Base-by-base conservation (phyloP, 2,329 filamentous ascomycete species). In the Fusarium mundagurra region DNA sequence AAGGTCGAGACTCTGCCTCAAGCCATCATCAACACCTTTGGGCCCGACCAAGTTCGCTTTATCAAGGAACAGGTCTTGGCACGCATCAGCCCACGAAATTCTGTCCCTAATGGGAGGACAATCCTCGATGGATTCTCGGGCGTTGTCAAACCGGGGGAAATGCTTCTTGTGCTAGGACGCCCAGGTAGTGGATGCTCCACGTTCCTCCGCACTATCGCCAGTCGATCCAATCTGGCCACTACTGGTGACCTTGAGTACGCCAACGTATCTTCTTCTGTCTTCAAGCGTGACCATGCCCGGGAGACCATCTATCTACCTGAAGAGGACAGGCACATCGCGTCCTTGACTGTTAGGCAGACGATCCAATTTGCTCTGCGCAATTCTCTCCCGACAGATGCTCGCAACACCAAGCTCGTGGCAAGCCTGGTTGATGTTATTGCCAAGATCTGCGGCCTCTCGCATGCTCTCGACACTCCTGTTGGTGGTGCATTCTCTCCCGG, bases 301-400 rank as follows among this genome's bases (percentile, higher is more conserved):
- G 93, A 95, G 79, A 92, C 94, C 78, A 92, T 91, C 74, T 95
- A 95, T 81, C 94, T 93, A 75, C 89, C 89, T 22, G 93, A 96
- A 80, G 92, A 94, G 75, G 92, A 95, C 75, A 87, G 89, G 22
- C 93, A 96, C 80, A 91, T 94, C 77, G 91, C 93, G 4, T 87
- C 87, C 2, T 85, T 95, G 36, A 94, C 91, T 7, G 93, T 95
- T 1, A 92, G 92, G 87, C 92, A 95, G 81, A 95, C 93, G 0
- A 84, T 96, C 41, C 89, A 88, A 7, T 95, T 95, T 76, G 92
- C 93, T 0, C 83, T 95, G 58, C 88, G 91, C 81, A 94, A 91
- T 82, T 55, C 33, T 10, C 51, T 55, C 3, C 36, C 51, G 0
- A 22, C 24, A 8, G n/a, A 39, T 16, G 51, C 51, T 29, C 51